Conservation (phyloP, 495 filamentous ascomycete genomes). For the Neurospora discreta region DNA sequence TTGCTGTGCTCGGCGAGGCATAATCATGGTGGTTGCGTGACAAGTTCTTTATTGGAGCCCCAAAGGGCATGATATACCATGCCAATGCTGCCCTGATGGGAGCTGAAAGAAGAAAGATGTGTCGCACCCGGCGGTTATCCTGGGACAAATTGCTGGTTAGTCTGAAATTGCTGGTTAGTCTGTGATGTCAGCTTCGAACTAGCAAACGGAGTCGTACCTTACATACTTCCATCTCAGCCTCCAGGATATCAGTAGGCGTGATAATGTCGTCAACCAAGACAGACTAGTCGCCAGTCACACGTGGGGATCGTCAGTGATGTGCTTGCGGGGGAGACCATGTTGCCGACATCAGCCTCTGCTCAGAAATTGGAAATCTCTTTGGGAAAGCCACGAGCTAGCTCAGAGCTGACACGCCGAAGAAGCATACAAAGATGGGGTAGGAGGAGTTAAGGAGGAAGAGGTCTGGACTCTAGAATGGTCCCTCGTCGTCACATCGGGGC, state of each 20-base stretch:
- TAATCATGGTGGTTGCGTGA: no score
- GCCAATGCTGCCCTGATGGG: background rate
- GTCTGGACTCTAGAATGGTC: background rate
- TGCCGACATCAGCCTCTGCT: background rate
- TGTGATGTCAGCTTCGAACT: background rate
- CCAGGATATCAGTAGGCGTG: background rate
- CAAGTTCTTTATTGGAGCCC: no score
- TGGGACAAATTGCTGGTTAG: background rate
- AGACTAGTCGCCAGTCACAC: background rate
- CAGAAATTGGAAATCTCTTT: background rate
- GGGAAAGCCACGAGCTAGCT: background rate
- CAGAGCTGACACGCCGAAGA: background rate
- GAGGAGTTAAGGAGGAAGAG: no score
- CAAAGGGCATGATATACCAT: background rate
- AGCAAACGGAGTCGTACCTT: no score
- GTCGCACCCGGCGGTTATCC: background rate
- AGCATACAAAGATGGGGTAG: background rate
- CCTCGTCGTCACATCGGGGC: background rate
- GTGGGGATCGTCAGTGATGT: background rate
- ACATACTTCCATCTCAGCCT: no score
- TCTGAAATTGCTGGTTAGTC: no score
- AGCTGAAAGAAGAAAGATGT: background rate
- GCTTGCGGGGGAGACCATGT: background rate
- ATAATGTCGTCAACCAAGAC: background rate
- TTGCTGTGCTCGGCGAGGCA: background rate